Evolutionary conservation across 768 basidiomycete species (phyloP).

Genomic region (Clitopilus passeckerianus): DNA sequence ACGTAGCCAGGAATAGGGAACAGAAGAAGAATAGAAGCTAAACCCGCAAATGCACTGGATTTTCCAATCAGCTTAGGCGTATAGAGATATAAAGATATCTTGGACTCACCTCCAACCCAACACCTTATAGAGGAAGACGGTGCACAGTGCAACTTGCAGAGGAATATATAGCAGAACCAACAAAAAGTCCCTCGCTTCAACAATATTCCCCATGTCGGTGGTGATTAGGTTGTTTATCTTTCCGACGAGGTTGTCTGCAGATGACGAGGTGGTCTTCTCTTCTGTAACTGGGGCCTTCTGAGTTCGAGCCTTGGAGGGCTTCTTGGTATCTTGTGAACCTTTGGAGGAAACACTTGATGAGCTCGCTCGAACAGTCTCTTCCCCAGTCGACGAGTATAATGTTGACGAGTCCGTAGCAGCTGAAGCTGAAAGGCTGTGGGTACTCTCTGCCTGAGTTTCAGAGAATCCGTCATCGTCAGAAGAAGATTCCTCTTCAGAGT

Average conservation of each 20-base stretch:
- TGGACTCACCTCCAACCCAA: constrained; percentile 40
- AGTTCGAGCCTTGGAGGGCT: constrained; percentile 4
- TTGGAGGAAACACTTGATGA: constrained; percentile 10
- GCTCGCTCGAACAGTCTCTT: constrained; percentile 11
- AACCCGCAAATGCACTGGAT: constrained; percentile 52
- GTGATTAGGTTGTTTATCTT: constrained; percentile 76
- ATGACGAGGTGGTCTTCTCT: constrained; percentile 7
- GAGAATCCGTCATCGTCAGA: neutral
- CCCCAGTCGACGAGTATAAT: constrained; percentile 10
- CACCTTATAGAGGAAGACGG: constrained; percentile 38
- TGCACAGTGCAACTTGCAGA: constrained; percentile 32
- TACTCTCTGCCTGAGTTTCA: constrained; percentile 3
- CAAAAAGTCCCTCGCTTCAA: constrained; percentile 29
- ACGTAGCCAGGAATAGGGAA: constrained; percentile 57
- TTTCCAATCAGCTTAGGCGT: too few relatives aligned
- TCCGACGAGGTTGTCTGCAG: constrained; percentile 52
- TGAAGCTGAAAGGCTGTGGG: neutral
- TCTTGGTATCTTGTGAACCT: constrained; percentile 8
- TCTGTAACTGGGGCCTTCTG: constrained; percentile 7
- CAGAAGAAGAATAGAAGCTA: constrained; percentile 44
- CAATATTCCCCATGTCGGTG: constrained; percentile 46
- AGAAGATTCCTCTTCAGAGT: constrained; percentile 6
- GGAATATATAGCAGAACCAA: constrained; percentile 32
- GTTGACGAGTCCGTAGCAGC: constrained; percentile 10
- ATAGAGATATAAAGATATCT: too few relatives aligned